Percentiles rank a stretch among this genome's conserved stretches.
Conservation (phyloP, 192 early-diverging fungal genomes). For the Oehlia diaphana region DNA sequence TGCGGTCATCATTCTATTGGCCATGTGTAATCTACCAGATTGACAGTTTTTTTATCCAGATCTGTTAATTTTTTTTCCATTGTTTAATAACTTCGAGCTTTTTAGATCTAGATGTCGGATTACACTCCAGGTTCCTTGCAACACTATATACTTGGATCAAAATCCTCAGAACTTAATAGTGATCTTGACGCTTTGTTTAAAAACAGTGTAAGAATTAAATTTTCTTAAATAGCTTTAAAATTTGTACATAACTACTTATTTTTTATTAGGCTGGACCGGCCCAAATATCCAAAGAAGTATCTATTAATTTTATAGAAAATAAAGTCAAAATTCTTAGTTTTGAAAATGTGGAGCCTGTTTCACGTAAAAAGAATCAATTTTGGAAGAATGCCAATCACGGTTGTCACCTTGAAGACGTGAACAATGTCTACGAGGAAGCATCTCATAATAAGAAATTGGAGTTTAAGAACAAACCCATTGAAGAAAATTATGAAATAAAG, state of each 20-base stretch:
- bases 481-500: no score
- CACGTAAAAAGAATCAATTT: no score
- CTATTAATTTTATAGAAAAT: no score
- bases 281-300: constrained; percentile 24
- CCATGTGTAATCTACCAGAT: not conserved
- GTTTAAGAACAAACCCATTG: no score
- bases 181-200: constrained; percentile 64
- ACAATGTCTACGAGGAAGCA: no score
- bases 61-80: not conserved
- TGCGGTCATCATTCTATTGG: not conserved
- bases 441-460: no score
- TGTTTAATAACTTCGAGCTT: not conserved
- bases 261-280: constrained; percentile 33
- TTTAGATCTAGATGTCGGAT: not conserved
- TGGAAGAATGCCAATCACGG: no score
- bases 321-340: no score
- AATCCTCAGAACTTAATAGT: constrained; percentile 43
- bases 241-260: not conserved
- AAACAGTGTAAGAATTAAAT: constrained; percentile 44
- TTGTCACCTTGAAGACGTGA: no score
- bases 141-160: not conserved
- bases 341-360: no score
- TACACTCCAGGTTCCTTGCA: not conserved
- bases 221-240: not conserved
- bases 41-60: not conserved